Evolutionary conservation across 2,329 filamentous ascomycete genomes (phyloP).

Genomic region (Septoria petroselini): DNA sequence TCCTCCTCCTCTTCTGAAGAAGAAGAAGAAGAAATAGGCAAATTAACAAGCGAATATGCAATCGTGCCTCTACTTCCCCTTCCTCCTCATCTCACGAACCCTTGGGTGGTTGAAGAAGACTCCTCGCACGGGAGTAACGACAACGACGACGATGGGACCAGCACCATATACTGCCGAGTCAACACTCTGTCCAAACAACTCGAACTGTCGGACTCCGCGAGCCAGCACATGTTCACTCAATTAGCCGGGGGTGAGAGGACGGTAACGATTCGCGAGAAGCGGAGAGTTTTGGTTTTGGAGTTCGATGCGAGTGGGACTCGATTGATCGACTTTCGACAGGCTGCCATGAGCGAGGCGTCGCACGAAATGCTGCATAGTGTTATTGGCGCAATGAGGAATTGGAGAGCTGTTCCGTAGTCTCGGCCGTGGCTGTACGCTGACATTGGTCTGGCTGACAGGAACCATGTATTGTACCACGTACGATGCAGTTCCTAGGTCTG

Average conservation of each 20-base stretch:
- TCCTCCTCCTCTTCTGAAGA: not conserved
- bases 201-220: constrained; percentile 5
- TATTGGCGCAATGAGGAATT: constrained; percentile 6
- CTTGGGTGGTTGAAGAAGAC: not conserved
- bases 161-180: constrained; percentile 2
- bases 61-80: constrained; percentile 10
- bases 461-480: too few species aligned
- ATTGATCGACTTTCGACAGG: constrained; percentile 4
- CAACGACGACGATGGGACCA: too few species aligned
- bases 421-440: too few species aligned
- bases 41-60: constrained; percentile 20
- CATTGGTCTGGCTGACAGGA: too few species aligned
- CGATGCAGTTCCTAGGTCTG: too few species aligned
- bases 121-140: not conserved
- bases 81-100: not conserved
- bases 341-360: constrained; percentile 2
- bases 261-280: constrained; percentile 11
- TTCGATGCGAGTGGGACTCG: constrained; percentile 3
- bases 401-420: constrained; percentile 4
- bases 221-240: constrained; percentile 4
- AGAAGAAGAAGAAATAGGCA: not conserved
- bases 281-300: constrained; percentile 13
- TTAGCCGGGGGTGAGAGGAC: constrained; percentile 11
- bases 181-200: constrained; percentile 11
- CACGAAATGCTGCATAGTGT: constrained; percentile 11